phyloP scores from a whole-genome alignment of 1,139 yeast species.

The Hyphopichia khmerensis region DNA sequence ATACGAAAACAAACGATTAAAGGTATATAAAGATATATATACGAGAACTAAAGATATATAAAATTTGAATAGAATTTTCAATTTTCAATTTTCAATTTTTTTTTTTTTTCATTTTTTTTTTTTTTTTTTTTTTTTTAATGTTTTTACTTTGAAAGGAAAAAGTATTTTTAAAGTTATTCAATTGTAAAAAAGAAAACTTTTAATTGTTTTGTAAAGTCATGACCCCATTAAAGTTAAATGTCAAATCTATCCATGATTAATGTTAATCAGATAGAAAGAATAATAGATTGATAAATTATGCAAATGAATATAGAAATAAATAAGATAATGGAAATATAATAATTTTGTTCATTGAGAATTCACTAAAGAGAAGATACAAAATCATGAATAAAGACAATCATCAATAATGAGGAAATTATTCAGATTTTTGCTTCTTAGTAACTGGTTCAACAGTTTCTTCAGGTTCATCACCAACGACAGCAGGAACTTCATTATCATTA shows the following conservation, averaged over 20 bases:
- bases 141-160: no score
- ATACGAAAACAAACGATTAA: no score
- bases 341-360: no score
- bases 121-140: no score
- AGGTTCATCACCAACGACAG: slow-evolving; percentile 15
- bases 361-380: no score
- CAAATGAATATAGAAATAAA: slow-evolving; percentile 2
- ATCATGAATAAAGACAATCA: neutral
- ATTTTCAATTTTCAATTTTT: no score
- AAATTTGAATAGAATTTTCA: no score
- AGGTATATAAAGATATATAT: no score
- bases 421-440: slow-evolving; percentile 37
- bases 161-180: no score
- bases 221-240: slow-evolving; percentile 5
- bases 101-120: no score
- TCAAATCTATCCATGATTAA: slow-evolving; percentile 3
- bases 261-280: slow-evolving; percentile 2
- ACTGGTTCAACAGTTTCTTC: slow-evolving; percentile 27
- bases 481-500: slow-evolving; percentile 19
- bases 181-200: neutral
- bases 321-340: no score
- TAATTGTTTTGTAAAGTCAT: neutral
- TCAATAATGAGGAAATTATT: slow-evolving; percentile 12
- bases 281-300: slow-evolving; percentile 1
- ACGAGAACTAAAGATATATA: no score